Evolutionary conservation across 805 yeast species (phyloP).

Genomic region (Sungouiella thailandica): DNA sequence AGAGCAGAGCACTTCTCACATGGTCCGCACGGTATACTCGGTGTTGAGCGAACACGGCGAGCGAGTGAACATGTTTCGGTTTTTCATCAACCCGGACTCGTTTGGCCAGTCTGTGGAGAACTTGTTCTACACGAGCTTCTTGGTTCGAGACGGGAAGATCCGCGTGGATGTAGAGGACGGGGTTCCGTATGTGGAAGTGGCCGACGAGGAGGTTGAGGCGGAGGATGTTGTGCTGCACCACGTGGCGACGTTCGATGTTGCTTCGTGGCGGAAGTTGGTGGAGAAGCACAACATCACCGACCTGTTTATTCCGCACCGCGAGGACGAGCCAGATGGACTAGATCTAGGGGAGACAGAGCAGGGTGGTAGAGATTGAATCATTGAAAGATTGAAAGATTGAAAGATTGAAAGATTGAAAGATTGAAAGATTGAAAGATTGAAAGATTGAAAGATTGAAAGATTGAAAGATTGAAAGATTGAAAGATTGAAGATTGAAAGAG

Average conservation of each 20-base stretch:
- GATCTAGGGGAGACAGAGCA: too few species aligned
- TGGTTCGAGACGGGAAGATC: constrained; percentile 68
- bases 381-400: too few species aligned
- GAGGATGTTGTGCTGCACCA: constrained; percentile 43
- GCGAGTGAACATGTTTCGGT: constrained; percentile 55
- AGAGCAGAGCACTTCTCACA: constrained; percentile 59
- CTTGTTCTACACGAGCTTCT: constrained; percentile 74
- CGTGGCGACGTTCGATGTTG: constrained; percentile 65
- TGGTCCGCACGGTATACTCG: constrained; percentile 52
- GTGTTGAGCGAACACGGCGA: constrained; percentile 25
- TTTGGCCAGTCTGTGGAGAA: constrained; percentile 81
- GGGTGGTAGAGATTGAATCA: too few species aligned
- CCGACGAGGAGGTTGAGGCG: constrained; percentile 19
- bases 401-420: too few species aligned
- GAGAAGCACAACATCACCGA: constrained; percentile 50
- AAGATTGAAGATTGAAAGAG: too few species aligned
- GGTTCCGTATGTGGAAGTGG: constrained; percentile 38
- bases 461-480: too few species aligned
- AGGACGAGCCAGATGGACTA: constrained; percentile 9
- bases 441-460: too few species aligned
- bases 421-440: too few species aligned
- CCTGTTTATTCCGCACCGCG: constrained; percentile 46
- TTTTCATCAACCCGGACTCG: constrained; percentile 70
- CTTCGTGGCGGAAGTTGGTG: constrained; percentile 59
- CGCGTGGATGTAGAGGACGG: constrained; percentile 46